Conservation (phyloP, 169 alveolate species). For the Amoebophrya sp. region DNA sequence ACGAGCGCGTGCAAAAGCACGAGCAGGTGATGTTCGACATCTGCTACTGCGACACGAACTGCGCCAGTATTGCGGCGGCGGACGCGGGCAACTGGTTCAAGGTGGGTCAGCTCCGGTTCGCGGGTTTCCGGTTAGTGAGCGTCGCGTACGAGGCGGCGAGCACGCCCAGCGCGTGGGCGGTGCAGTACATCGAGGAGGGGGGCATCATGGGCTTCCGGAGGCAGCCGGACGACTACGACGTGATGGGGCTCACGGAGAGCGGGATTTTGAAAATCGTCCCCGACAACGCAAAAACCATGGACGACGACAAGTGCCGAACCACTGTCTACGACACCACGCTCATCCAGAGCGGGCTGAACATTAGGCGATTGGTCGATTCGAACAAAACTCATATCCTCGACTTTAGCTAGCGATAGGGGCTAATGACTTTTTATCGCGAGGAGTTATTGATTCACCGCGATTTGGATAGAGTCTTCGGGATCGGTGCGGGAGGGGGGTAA, state of each 20-base stretch:
- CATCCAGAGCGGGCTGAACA: background rate
- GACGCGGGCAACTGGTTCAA: background rate
- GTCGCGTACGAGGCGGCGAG: background rate
- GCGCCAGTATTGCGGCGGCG: background rate
- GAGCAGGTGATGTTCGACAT: background rate
- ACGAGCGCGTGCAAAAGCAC: background rate
- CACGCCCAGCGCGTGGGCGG: background rate
- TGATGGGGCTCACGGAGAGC: background rate
- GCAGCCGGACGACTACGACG: background rate
- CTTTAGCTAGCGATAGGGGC: too few relatives aligned
- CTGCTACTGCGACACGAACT: background rate
- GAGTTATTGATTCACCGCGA: too few relatives aligned
- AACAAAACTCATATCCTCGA: too few relatives aligned
- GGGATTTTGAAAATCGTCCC: background rate
- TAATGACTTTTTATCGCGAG: too few relatives aligned
- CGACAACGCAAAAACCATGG: background rate
- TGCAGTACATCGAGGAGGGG: background rate
- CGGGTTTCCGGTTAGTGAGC: background rate
- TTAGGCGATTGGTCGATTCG: too few relatives aligned
- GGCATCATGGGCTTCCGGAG: background rate
- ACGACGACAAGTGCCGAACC: background rate
- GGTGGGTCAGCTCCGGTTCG: background rate
- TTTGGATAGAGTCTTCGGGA: too few relatives aligned
- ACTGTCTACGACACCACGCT: background rate
- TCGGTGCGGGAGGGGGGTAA: too few relatives aligned